These are phyloP conservation scores for Apiospora kogelbergensis DNA, from an alignment of 2,329 filamentous ascomycete genomes.

Conservation along the genomic window DNA sequence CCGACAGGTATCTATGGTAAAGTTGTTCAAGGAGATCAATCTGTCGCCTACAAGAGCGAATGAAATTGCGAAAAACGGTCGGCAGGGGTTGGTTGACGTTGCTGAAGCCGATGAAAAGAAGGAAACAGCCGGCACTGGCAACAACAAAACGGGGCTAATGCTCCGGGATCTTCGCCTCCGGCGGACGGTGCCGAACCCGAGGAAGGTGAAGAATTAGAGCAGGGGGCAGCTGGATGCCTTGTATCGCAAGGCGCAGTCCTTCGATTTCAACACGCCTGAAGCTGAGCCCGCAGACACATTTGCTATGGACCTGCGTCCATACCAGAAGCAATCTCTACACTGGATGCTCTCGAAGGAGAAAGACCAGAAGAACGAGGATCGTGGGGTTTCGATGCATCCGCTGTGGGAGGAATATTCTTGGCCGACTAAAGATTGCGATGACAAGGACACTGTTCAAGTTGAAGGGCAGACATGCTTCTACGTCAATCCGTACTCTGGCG, in stretches of 20 bases:
- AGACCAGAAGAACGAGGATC: slow-evolving; percentile 65
- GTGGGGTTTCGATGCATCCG: slow-evolving; percentile 87
- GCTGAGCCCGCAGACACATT: slow-evolving; percentile 83
- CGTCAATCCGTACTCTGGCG: slow-evolving; percentile 95
- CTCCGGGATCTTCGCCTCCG: slow-evolving; percentile 41
- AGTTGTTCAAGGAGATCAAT: slow-evolving; percentile 85
- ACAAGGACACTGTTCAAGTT: slow-evolving; percentile 68
- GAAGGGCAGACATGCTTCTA: slow-evolving; percentile 76
- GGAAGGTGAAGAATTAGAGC: slow-evolving; percentile 87
- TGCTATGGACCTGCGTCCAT: slow-evolving; percentile 78
- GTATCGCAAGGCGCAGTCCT: slow-evolving; percentile 94
- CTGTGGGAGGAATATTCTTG: slow-evolving; percentile 95
- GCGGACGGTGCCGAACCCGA: slow-evolving; percentile 77
- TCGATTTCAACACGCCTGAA: slow-evolving; percentile 90
- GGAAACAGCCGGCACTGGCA: slow-evolving; percentile 46
- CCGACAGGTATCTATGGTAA: slow-evolving; percentile 84
- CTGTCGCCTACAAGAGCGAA: slow-evolving; percentile 75
- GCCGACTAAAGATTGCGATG: slow-evolving; percentile 85
- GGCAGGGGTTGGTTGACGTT: slow-evolving; percentile 82
- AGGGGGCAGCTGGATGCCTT: slow-evolving; percentile 92
- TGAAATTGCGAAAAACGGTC: slow-evolving; percentile 71
- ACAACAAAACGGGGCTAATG: slow-evolving; percentile 24
- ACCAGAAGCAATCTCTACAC: slow-evolving; percentile 91
- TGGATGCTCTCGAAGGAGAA: slow-evolving; percentile 98
- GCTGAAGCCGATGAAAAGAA: slow-evolving; percentile 84